phyloP scores from a whole-genome alignment of 768 basidiomycete genomes.

The Mycena crocata region DNA sequence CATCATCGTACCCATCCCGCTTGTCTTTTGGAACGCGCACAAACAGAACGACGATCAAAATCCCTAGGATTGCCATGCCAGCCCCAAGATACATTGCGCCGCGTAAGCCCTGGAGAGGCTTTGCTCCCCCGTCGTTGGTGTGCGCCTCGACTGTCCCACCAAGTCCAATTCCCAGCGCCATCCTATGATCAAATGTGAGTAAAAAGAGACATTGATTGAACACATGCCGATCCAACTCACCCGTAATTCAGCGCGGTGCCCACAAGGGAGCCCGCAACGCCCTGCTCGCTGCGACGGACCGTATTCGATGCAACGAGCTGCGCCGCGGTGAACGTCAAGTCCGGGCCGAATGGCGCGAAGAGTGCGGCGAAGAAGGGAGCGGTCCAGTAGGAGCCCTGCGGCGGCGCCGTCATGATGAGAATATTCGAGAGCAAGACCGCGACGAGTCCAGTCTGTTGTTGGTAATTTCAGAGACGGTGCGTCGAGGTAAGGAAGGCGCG shows the following conservation, averaged over 20 bases:
- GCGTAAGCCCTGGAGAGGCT: slow-evolving; percentile 1
- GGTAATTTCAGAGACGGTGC: neutral
- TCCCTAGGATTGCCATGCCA: slow-evolving; percentile 12
- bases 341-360: slow-evolving; percentile 12
- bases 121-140: slow-evolving; percentile 1
- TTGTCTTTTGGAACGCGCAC: slow-evolving; percentile 11
- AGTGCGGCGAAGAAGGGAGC: slow-evolving; percentile 9
- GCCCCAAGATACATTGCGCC: slow-evolving; percentile 14
- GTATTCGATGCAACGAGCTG: slow-evolving; percentile 16
- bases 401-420: slow-evolving; percentile 12
- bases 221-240: no score
- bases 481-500: neutral
- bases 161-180: slow-evolving; percentile 15
- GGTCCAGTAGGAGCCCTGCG: slow-evolving; percentile 6
- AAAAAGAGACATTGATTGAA: no score
- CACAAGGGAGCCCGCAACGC: slow-evolving; percentile 15
- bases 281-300: slow-evolving; percentile 14
- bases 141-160: slow-evolving; percentile 16
- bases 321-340: slow-evolving; percentile 18
- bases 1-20: slow-evolving; percentile 15
- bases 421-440: slow-evolving; percentile 16
- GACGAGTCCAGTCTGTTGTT: neutral
- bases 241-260: slow-evolving; percentile 16
- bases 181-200: no score
- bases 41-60: neutral